Percentiles rank a stretch among this genome's conserved stretches.
phyloP scores from a whole-genome alignment of 1,284 basidiomycete genomes.

The Pseudozyma thailandica region DNA sequence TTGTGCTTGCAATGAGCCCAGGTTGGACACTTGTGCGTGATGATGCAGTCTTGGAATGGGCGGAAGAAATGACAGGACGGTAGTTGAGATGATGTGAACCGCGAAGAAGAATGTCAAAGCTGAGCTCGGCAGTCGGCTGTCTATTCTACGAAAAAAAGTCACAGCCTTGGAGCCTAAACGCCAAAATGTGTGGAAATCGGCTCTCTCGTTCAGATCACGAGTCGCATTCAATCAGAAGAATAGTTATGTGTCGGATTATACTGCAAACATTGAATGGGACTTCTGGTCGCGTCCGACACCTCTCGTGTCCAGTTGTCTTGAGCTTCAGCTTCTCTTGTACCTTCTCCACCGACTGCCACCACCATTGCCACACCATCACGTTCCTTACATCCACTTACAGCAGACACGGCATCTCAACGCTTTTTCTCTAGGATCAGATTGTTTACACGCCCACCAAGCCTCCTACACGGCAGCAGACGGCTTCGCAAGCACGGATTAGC shows the following conservation, averaged over 20 bases:
- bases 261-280: conserved; percentile 12
- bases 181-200: background rate
- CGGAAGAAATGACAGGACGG: too few species aligned
- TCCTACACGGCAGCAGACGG: too few species aligned
- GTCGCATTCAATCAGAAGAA: conserved; percentile 30
- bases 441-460: too few species aligned
- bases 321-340: background rate
- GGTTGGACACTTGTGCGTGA: too few species aligned
- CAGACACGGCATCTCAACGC: too few species aligned
- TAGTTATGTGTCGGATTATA: background rate
- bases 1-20: too few species aligned
- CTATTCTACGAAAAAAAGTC: conserved; percentile 2
- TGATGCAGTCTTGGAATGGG: too few species aligned
- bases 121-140: conserved; percentile 27
- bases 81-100: background rate
- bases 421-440: too few species aligned
- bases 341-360: conserved; percentile 1
- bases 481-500: too few species aligned
- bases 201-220: conserved; percentile 12
- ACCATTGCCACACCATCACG: conserved; percentile 3
- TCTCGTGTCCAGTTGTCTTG: background rate
- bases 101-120: conserved; percentile 19
- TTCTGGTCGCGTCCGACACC: conserved; percentile 12
- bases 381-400: too few species aligned
- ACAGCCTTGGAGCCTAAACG: background rate